Evolutionary conservation across 1,284 basidiomycete genomes (phyloP).

Genomic region (Limonomyces culmigenus): DNA sequence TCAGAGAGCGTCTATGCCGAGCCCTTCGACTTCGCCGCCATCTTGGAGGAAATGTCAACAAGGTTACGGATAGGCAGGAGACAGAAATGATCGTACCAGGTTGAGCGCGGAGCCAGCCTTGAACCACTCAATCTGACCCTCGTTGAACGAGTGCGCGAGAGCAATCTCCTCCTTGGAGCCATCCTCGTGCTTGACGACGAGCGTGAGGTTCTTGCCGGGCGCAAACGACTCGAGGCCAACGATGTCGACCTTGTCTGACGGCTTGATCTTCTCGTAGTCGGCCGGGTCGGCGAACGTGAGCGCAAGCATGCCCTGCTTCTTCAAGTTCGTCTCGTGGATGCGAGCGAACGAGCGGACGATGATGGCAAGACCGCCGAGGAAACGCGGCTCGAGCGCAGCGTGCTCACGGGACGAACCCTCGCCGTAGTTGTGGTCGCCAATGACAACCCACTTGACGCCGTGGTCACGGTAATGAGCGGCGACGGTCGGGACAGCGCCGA

Average conservation of each 20-base stretch:
- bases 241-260: slow-evolving; percentile 75
- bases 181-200: slow-evolving; percentile 69
- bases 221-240: slow-evolving; percentile 70
- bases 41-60: too few species aligned
- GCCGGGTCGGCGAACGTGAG: slow-evolving; percentile 76
- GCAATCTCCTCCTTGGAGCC: slow-evolving; percentile 57
- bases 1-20: too few species aligned
- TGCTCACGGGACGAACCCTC: slow-evolving; percentile 98
- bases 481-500: slow-evolving; percentile 70
- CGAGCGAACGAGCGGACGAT: slow-evolving; percentile 92
- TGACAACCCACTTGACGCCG: slow-evolving; percentile 90
- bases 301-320: slow-evolving; percentile 94
- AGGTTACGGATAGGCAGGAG: too few species aligned
- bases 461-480: slow-evolving; percentile 81
- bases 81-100: too few species aligned
- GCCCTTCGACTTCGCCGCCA: too few species aligned
- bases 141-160: slow-evolving; percentile 71
- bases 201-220: slow-evolving; percentile 77
- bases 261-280: slow-evolving; percentile 82
- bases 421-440: slow-evolving; percentile 93
- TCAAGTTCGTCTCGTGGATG: slow-evolving; percentile 97
- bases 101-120: slow-evolving; percentile 83
- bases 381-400: slow-evolving; percentile 94
- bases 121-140: slow-evolving; percentile 91
- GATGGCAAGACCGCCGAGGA: slow-evolving; percentile 90